A percentile compares a stretch with the other conserved stretches of the same genome.
Conservation (phyloP, 768 basidiomycete species). For the Serpula lacrymans region DNA sequence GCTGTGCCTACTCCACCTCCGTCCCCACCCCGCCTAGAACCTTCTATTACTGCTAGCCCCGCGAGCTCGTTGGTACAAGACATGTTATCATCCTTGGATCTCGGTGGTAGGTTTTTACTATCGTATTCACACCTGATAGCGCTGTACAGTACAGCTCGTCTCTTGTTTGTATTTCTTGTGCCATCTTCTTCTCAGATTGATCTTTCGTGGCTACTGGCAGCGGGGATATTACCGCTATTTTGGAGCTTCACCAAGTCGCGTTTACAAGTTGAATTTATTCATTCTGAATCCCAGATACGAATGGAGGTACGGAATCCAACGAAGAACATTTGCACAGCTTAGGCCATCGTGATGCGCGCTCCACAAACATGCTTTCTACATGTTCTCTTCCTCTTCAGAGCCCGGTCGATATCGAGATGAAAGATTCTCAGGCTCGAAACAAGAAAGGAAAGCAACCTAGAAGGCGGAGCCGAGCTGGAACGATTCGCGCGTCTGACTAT, state of each 20-base stretch:
- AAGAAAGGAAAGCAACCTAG: constrained; percentile 3
- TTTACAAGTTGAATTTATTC: no score
- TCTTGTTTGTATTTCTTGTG: no score
- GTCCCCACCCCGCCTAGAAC: background rate
- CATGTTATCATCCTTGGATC: constrained; percentile 18
- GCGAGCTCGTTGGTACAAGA: constrained; percentile 16
- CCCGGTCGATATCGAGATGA: constrained; percentile 1
- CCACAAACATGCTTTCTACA: constrained; percentile 1
- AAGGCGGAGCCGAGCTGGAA: constrained; percentile 43
- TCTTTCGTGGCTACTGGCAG: no score
- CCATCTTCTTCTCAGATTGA: no score
- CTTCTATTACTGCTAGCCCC: constrained; percentile 15
- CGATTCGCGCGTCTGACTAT: constrained; percentile 49
- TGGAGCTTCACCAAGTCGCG: no score
- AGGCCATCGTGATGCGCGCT: constrained; percentile 8
- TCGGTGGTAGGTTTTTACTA: constrained; percentile 25
- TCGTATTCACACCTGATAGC: no score
- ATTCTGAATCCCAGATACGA: no score
- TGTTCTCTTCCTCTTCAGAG: constrained; percentile 23
- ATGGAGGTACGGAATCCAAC: background rate
- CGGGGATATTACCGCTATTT: no score
- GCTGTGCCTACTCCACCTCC: constrained; percentile 2
- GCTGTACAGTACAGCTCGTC: no score
- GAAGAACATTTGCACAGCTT: background rate
- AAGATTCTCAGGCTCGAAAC: constrained; percentile 14